Percentiles rank a stretch among this genome's conserved stretches.
These are phyloP conservation scores for Hemerocallis citrina DNA, from an alignment of 106 monocot species.

Conservation along the genomic window DNA sequence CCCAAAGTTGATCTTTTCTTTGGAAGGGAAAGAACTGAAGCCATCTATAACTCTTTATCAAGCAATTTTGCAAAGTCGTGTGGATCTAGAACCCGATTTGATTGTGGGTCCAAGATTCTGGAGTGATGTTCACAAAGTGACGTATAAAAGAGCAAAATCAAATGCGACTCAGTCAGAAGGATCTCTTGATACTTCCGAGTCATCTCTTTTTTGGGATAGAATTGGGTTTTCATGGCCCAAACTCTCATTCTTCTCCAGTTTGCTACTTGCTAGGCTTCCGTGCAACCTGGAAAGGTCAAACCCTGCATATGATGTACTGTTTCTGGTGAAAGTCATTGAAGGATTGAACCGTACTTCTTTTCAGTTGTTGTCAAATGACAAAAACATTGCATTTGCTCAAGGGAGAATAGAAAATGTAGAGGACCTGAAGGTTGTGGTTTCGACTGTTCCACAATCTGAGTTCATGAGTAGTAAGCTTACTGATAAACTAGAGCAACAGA, in stretches of 20 bases:
- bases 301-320: constrained; percentile 63
- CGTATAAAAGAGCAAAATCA: constrained; percentile 37
- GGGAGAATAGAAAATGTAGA: constrained; percentile 36
- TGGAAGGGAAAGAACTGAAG: constrained; percentile 60
- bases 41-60: constrained; percentile 57
- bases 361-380: constrained; percentile 35
- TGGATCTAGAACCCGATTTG: constrained; percentile 32
- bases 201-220: constrained; percentile 14
- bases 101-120: constrained; percentile 48
- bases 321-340: constrained; percentile 65
- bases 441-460: constrained; percentile 46
- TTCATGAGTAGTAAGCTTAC: constrained; percentile 64
- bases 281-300: constrained; percentile 52
- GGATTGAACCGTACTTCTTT: constrained; percentile 48
- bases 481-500: constrained; percentile 81
- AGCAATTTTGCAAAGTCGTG: constrained; percentile 45
- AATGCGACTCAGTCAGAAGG: background rate
- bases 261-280: constrained; percentile 46
- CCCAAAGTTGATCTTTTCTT: constrained; percentile 44
- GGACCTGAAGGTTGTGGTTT: constrained; percentile 21
- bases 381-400: constrained; percentile 41
- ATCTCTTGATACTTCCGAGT: constrained; percentile 4
- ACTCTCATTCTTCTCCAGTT: constrained; percentile 44
- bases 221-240: constrained; percentile 24
- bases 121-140: constrained; percentile 50